Base-by-base conservation (phyloP, 179 eudicot genomes). In the Pouteria campechiana region DNA sequence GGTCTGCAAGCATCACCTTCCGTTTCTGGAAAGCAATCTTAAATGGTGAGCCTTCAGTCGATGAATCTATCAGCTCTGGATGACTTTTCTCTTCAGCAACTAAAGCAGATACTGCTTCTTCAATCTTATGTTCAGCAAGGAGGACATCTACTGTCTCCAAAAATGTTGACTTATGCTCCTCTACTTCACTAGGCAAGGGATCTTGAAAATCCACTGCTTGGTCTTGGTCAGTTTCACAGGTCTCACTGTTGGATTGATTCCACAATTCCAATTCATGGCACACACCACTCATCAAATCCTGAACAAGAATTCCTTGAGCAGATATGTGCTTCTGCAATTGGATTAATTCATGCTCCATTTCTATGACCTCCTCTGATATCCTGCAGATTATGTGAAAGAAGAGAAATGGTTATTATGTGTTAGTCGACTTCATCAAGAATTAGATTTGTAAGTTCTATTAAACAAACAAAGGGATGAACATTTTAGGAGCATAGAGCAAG, bases 321-420 rank as follows among this genome's bases (percentile, higher is more conserved):
- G 97, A 81, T 13, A 81, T 86, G 71, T 74, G 89, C 69, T 79
- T 90, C 38, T 74, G 79, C 40, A 90, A 60, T 40, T 90, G 95
- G 39, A 65, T 79, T 48, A 86, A 48, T 63, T 86, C 95, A 50
- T 90, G 95, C 44, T 90, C 79, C 75, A 68, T 63, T 70, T 90
- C 98, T 52, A 81, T 82, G 23, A 90, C 98, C 73, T 90, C 98
- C 66, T 90, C 95, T 15, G 93, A 70, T 42, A 90, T 70, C 44
- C 95, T 90, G 58, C 31, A 48, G n/a, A n/a, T n/a, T n/a, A n/a
- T n/a, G n/a, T n/a, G n/a, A n/a, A n/a, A n/a, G n/a, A n/a, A n/a
- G n/a, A n/a, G n/a, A n/a, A n/a, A n/a, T n/a, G n/a, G n/a, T n/a
- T n/a, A n/a, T n/a, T n/a, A n/a, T n/a, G n/a, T n/a, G n/a, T n/a